Evolutionary conservation across 371 early-diverging fungal species (phyloP), one percentile per base, ranked within the genome.

Genomic region (Mucor velutinosus): DNA sequence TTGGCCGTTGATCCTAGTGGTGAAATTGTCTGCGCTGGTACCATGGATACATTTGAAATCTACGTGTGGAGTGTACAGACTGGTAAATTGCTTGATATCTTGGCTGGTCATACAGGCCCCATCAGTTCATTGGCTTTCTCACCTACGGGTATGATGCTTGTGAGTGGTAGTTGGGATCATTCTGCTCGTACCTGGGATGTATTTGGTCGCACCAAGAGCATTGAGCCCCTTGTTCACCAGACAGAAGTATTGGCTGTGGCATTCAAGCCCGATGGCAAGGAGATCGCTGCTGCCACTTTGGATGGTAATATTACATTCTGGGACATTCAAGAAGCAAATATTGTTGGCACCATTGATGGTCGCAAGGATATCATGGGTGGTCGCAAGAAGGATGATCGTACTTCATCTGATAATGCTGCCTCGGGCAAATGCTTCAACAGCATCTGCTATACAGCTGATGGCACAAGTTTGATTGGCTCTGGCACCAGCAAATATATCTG

Each of bases 31-130:
- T 94, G 94, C 72, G 99, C 99, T 15, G 98, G 98, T 37, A 91
- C 94, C n/a, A 84, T 89, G 70, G 98, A 99, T 76, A 89, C 94
- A 7, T 98, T 97, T 75, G 98, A 98, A 75, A 93, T 98, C 47
- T 98, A 87, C 73, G 92, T 98, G 53, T 99, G 99, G 99, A 94
- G 94, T 60, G 94, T 99, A 63, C 97, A 97, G 72, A 99, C 97
- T 0, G 99, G 99, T 35, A 94, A 95, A 71, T 80, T 98, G 59
- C 83, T 99, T 23, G 99, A 99, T 71, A 92, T 98, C 58, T 79
- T 97, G 33, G 86, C 92, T 30, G 99, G 98, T 1, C 99, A 99
- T 73, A 91, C 92, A 61, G 99, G 94, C 0, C 98, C 99, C 4
- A 84, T 99, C 49, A 89, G 90, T 65, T 77, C 86, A 4, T 81